Evolutionary conservation across 352 stramenopile genomes (phyloP).

Genomic region (Pythium guiyangense): DNA sequence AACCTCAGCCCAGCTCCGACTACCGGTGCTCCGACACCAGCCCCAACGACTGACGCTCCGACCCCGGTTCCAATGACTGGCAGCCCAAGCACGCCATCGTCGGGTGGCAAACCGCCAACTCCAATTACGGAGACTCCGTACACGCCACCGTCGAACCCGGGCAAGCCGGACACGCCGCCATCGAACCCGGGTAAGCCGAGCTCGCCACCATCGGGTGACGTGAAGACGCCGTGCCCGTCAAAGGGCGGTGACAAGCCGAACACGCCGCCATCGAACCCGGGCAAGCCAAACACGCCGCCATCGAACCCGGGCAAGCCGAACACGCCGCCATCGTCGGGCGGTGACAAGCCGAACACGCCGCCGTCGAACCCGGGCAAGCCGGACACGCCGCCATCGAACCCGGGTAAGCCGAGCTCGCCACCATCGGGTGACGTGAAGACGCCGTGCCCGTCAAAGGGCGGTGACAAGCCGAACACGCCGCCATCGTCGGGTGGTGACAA

Average conservation of each 20-base stretch:
- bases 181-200: no score
- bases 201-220: no score
- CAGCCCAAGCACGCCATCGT: background rate
- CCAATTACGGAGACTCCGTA: background rate
- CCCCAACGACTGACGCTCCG: background rate
- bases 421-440: background rate
- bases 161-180: no score
- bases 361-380: no score
- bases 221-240: no score
- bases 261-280: background rate
- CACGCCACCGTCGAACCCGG: background rate
- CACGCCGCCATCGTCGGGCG: background rate
- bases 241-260: background rate
- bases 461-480: slow-evolving; percentile 5
- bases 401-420: background rate
- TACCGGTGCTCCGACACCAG: slow-evolving; percentile 7
- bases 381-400: background rate
- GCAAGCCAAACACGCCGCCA: background rate
- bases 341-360: slow-evolving; percentile 1
- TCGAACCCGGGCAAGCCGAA: background rate
- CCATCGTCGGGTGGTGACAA: no score
- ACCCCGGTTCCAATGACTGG: background rate
- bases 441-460: background rate
- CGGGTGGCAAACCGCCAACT: background rate
- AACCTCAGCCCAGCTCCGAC: background rate